These are phyloP conservation scores for Epichloe bromicola DNA, from an alignment of 2,329 filamentous ascomycete genomes.

Conservation along the genomic window DNA sequence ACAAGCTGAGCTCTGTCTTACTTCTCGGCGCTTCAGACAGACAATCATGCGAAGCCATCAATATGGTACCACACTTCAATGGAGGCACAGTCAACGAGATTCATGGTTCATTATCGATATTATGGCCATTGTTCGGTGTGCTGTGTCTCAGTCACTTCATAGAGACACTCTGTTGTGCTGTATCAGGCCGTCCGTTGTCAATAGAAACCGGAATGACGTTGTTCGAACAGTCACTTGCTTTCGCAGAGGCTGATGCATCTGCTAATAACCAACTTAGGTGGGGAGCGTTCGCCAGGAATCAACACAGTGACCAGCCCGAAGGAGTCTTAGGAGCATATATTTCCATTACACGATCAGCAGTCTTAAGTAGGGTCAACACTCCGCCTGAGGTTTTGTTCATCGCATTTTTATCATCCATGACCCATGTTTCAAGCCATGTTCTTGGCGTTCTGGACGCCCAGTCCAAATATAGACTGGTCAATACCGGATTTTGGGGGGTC, in stretches of 20 bases:
- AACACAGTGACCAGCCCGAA: constrained; percentile 19
- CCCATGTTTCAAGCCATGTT: constrained; percentile 73
- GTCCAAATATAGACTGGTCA: constrained; percentile 65
- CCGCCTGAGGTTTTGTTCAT: constrained; percentile 81
- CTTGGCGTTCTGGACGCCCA: constrained; percentile 73
- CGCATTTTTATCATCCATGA: constrained; percentile 76
- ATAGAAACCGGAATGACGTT: constrained; percentile 92
- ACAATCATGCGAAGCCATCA: constrained; percentile 59
- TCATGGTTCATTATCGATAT: constrained; percentile 62
- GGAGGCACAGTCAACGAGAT: constrained; percentile 38
- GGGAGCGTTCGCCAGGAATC: constrained; percentile 43
- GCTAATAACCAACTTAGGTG: constrained; percentile 69
- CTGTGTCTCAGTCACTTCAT: constrained; percentile 70
- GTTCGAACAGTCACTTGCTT: constrained; percentile 91
- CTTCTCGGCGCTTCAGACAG: constrained; percentile 63
- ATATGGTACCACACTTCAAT: constrained; percentile 51
- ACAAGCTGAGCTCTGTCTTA: constrained; percentile 57
- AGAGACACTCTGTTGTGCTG: constrained; percentile 75
- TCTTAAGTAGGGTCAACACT: constrained; percentile 73
- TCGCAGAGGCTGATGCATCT: constrained; percentile 86
- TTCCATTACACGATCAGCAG: constrained; percentile 47
- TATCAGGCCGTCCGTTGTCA: constrained; percentile 68
- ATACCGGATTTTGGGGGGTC: constrained; percentile 79
- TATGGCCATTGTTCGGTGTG: constrained; percentile 64
- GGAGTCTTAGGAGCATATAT: constrained; percentile 21